Evolutionary conservation across 352 stramenopile species (phyloP).

Genomic region (Phytophthora podocarpi): DNA sequence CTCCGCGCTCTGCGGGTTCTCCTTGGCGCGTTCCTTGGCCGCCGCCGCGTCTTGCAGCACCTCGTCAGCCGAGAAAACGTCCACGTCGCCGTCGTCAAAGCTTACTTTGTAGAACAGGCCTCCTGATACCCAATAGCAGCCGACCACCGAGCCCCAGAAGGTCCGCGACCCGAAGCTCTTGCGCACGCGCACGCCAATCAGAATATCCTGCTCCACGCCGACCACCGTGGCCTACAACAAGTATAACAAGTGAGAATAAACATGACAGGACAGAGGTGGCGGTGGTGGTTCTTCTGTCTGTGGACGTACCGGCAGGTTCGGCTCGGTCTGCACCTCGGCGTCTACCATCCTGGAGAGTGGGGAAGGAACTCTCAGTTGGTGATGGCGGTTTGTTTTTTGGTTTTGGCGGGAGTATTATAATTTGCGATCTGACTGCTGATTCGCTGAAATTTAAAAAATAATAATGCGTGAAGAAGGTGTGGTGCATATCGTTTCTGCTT

Average conservation of each 20-base stretch:
- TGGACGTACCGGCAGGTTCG: slow-evolving; percentile 12
- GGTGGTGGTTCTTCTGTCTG: not conserved
- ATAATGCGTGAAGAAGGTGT: slow-evolving; percentile 19
- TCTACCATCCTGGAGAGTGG: slow-evolving; percentile 20
- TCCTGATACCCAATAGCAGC: slow-evolving; percentile 54
- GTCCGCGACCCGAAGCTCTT: slow-evolving; percentile 70
- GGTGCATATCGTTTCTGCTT: not conserved
- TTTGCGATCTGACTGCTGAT: slow-evolving; percentile 32
- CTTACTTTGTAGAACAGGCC: slow-evolving; percentile 79
- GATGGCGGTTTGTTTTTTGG: slow-evolving; percentile 2
- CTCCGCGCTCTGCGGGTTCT: slow-evolving; percentile 27
- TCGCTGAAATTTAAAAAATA: slow-evolving; percentile 14
- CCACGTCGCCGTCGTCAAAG: slow-evolving; percentile 85
- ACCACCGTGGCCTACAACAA: slow-evolving; percentile 22
- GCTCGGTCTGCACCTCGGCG: slow-evolving; percentile 29
- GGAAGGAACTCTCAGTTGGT: slow-evolving; percentile 1
- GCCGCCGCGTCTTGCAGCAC: slow-evolving; percentile 50
- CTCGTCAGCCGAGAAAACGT: slow-evolving; percentile 66
- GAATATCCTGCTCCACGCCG: slow-evolving; percentile 22
- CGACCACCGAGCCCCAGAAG: slow-evolving; percentile 74
- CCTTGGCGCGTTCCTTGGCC: slow-evolving; percentile 29
- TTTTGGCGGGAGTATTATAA: slow-evolving; percentile 9
- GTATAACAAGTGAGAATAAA: not conserved
- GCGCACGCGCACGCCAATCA: slow-evolving; percentile 52
- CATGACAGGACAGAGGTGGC: too few relatives aligned